Evolutionary conservation across 495 filamentous ascomycete species (phyloP), one percentile per base, ranked within the genome.

Genomic region (Hypomontagnella submonticulosa): DNA sequence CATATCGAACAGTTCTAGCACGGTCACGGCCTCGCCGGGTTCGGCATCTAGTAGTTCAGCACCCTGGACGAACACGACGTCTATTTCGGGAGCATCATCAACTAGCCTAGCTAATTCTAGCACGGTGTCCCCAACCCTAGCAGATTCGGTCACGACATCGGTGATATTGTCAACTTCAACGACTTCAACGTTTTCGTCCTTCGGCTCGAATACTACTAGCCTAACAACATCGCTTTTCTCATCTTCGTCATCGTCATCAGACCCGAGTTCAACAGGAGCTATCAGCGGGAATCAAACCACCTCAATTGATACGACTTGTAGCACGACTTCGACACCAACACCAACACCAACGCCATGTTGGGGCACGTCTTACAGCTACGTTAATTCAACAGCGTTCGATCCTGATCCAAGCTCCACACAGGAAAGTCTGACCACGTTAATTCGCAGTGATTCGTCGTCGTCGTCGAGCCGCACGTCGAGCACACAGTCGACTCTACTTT

Each of bases 221-320:
- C 55, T 38, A 23, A 47, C 54, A 3, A 46, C 32, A 13, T 58
- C 49, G 18, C 10, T 34, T 43, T 33, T 42, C 20, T 53, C 49
- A n/a, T 23, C 18, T 19, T 50, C 55, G 3, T 48, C 33, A 10
- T 50, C 55, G 3, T 48, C 33, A 10, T 46, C 18, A 34, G 15
- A 37, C 15, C 18, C 42, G 10, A 59, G 34, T 50, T 46, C 55
- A 3, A 34, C 43, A 8, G 27, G 56, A n/a, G 2, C 19, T 13
- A 51, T 41, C 10, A 55, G 42, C 10, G 30, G 32, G 44, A 56
- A 36, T 32, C 49, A 16, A 4, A 40, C 7, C 15, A 4, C 1
- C 4, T 55, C 55, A 10, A 55, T n/a, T 6, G 65, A 68, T 56
- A 63, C 65, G 13, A 66, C 56, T 7, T 68, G 65, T 43, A 40